Evolutionary conservation across 2,329 filamentous ascomycete species (phyloP), one percentile per base, ranked within the genome.

Genomic region (Hirsutella minnesotensis): DNA sequence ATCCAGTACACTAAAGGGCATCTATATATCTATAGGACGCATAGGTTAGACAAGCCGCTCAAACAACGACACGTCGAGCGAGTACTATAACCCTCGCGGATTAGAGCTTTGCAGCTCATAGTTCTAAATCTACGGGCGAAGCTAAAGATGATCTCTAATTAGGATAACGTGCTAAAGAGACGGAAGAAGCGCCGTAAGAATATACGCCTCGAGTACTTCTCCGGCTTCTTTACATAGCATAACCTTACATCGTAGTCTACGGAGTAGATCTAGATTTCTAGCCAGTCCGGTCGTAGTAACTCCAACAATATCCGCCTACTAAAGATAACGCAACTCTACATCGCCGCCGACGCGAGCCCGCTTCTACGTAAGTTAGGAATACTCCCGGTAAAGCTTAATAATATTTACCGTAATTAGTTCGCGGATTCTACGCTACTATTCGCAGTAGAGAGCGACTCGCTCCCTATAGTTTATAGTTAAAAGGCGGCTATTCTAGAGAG

Each of bases 211-310:
- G 27, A 84, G 62, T 0, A 85, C 75, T 47, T 86, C 80, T 0
- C 73, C 81, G 2, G 81, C 81, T 51, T 86, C 81, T 53, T 86
- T 81, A 29, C 75, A 81, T 1, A 85, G 54, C 15, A 85, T 55
- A 0, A 82, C 69, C 46, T 81, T 27, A 7, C 7, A 7, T 27
- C 24, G 24, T 27, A 7, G 7, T 7, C 24, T 27, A 12, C 24
- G 24, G 24, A 27, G 24, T 27, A 27, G 7, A 27, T 27, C 24
- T 7, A 27, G 12, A 27, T 7, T 27, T n/a, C n/a, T n/a, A n/a
- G n/a, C 24, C 24, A 12, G 12, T 27, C 76, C 76, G 0, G 71
- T 75, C 0, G 78, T 81, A 0, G 77, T 82, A 2, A 78, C 59
- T 0, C 77, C 77, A 36, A 82, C 67, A 4, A 82, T 63, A 5